phyloP scores from a whole-genome alignment of 2,329 filamentous ascomycete genomes.

The Escovopsis weberi region DNA sequence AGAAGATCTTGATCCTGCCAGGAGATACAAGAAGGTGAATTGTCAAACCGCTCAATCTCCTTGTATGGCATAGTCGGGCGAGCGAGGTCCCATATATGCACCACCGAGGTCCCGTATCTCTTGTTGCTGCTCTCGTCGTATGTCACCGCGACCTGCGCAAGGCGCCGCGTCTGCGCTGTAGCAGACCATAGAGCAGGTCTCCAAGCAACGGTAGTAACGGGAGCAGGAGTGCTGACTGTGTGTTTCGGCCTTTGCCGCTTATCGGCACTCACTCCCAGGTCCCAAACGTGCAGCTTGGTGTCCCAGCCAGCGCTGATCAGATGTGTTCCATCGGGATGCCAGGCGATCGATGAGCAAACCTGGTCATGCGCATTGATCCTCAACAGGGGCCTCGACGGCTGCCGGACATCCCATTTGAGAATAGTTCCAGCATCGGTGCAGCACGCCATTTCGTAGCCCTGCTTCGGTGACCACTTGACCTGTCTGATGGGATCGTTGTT shows the following conservation, averaged over 20 bases:
- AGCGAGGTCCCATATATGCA: conserved; percentile 57
- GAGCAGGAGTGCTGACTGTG: conserved; percentile 45
- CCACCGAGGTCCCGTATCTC: conserved; percentile 39
- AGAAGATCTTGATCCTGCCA: conserved; percentile 53
- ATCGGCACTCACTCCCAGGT: conserved; percentile 43
- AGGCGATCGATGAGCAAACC: conserved; percentile 44
- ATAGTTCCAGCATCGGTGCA: conserved; percentile 48
- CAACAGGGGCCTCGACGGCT: conserved; percentile 35
- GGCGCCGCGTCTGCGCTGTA: conserved; percentile 42
- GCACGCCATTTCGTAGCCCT: conserved; percentile 48
- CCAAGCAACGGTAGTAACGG: conserved; percentile 46
- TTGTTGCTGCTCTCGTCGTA: conserved; percentile 43
- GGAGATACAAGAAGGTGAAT: conserved; percentile 40
- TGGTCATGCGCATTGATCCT: conserved; percentile 49
- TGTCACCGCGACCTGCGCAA: conserved; percentile 46
- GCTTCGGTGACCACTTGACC: conserved; percentile 50
- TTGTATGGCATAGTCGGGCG: conserved; percentile 53
- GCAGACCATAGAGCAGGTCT: conserved; percentile 52
- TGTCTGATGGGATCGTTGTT: conserved; percentile 36
- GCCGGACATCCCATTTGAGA: conserved; percentile 50
- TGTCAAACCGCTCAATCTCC: conserved; percentile 46
- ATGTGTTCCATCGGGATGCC: conserved; percentile 56
- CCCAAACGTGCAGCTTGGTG: conserved; percentile 49
- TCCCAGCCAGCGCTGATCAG: conserved; percentile 49
- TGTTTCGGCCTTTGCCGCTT: conserved; percentile 51